Evolutionary conservation across 306 rosid genomes (phyloP).

Genomic region (Acmispon strigosus): DNA sequence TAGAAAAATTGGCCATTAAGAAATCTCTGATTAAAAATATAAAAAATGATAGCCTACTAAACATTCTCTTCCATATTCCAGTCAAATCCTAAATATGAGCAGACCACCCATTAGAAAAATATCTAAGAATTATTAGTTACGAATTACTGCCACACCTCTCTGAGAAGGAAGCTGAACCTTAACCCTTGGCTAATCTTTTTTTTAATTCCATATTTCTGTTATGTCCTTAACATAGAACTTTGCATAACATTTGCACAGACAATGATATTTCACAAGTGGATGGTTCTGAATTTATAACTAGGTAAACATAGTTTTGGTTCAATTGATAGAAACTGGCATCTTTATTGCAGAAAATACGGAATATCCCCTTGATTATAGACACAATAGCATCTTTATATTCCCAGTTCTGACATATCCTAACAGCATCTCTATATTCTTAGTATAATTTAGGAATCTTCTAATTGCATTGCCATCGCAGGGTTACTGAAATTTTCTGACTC

Average conservation of each 20-base stretch:
- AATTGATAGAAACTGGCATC: too few species aligned
- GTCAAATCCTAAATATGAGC: background rate
- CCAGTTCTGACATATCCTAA: background rate
- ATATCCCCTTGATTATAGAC: too few species aligned
- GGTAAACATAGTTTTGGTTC: background rate
- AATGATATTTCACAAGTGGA: background rate
- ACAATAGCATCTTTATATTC: too few species aligned
- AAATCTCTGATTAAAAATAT: background rate
- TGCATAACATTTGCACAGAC: background rate
- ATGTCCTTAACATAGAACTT: background rate
- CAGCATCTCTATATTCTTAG: background rate
- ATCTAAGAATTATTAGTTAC: background rate
- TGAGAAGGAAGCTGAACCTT: conserved; percentile 8
- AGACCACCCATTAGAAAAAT: conserved; percentile 1
- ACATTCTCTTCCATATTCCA: background rate
- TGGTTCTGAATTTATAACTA: conserved; percentile 2
- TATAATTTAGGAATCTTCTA: background rate
- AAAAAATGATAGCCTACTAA: background rate
- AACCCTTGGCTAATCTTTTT: background rate
- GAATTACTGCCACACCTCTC: background rate
- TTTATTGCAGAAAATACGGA: too few species aligned
- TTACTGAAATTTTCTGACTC: background rate
- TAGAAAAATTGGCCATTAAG: background rate
- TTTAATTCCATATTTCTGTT: background rate
- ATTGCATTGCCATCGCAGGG: background rate